Evolutionary conservation across 176 grass and related monocot species (phyloP).

Genomic region (Oryza glaberrima): DNA sequence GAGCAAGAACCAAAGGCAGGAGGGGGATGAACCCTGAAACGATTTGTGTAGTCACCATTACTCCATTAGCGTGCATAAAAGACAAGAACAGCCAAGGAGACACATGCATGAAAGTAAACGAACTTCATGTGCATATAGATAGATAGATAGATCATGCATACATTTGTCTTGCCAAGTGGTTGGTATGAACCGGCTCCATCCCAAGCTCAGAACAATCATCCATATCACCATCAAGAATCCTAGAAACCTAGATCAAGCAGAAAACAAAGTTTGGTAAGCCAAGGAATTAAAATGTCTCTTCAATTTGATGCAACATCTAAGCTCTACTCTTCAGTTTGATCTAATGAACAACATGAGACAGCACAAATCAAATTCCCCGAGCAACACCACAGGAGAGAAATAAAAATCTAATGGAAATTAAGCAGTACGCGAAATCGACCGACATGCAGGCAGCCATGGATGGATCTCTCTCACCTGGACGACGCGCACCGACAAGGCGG

Average conservation of each 20-base stretch:
- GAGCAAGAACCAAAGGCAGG: slow-evolving; percentile 69
- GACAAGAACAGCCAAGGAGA: background rate
- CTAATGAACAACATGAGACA: background rate
- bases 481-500: slow-evolving; percentile 55
- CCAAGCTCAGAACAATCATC: slow-evolving; percentile 34
- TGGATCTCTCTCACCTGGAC: slow-evolving; percentile 51
- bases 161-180: slow-evolving; percentile 30
- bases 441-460: slow-evolving; percentile 40
- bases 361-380: background rate
- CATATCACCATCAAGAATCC: slow-evolving; percentile 42
- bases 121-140: background rate
- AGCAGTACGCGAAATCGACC: background rate
- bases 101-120: background rate
- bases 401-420: background rate
- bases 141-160: slow-evolving; percentile 18
- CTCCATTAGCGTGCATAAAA: background rate
- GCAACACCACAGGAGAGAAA: background rate
- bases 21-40: slow-evolving; percentile 58
- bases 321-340: background rate
- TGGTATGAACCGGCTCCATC: slow-evolving; percentile 24
- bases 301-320: background rate
- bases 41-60: background rate
- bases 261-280: background rate
- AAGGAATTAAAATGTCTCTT: background rate
- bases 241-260: slow-evolving; percentile 42